A percentile compares a stretch with the other conserved stretches of the same genome.
Conservation (phyloP, 305 asterid genomes). For the Ilex paraguariensis region DNA sequence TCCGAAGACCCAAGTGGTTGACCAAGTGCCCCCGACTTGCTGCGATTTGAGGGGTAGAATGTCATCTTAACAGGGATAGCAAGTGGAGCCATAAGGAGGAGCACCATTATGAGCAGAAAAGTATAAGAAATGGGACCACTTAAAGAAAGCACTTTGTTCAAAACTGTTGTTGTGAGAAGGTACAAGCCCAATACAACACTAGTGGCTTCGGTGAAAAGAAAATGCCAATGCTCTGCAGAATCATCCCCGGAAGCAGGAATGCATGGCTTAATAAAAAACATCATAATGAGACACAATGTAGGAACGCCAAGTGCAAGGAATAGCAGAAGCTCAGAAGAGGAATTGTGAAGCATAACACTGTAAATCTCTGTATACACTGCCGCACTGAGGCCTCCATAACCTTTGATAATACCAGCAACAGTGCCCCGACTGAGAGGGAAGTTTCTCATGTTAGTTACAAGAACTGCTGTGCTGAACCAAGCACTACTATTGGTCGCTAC, state of each 20-base stretch:
- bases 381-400: conserved; percentile 63
- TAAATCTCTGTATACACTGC: conserved; percentile 66
- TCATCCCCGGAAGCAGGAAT: conserved; percentile 56
- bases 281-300: conserved; percentile 39
- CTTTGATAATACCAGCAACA: conserved; percentile 69
- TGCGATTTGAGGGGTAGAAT: conserved; percentile 37
- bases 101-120: conserved; percentile 42
- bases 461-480: conserved; percentile 66
- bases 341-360: conserved; percentile 39
- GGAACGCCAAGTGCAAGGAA: conserved; percentile 65
- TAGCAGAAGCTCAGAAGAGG: conserved; percentile 45
- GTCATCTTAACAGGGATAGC: conserved; percentile 69
- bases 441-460: conserved; percentile 74
- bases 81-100: conserved; percentile 68
- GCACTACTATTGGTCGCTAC: conserved; percentile 59
- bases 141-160: conserved; percentile 30
- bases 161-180: conserved; percentile 47
- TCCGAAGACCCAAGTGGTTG: conserved; percentile 3
- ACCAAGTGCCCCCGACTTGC: conserved; percentile 15
- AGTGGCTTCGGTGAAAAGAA: conserved; percentile 53
- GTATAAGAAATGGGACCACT: conserved; percentile 27
- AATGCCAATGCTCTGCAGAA: conserved; percentile 46
- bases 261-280: conserved; percentile 60
- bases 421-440: conserved; percentile 67
- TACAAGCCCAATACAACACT: conserved; percentile 55